A percentile compares a stretch with the other conserved stretches of the same genome.
Evolutionary conservation across 176 grass and related monocot species (phyloP).

Genomic region (Cenchrus fungigraminus): DNA sequence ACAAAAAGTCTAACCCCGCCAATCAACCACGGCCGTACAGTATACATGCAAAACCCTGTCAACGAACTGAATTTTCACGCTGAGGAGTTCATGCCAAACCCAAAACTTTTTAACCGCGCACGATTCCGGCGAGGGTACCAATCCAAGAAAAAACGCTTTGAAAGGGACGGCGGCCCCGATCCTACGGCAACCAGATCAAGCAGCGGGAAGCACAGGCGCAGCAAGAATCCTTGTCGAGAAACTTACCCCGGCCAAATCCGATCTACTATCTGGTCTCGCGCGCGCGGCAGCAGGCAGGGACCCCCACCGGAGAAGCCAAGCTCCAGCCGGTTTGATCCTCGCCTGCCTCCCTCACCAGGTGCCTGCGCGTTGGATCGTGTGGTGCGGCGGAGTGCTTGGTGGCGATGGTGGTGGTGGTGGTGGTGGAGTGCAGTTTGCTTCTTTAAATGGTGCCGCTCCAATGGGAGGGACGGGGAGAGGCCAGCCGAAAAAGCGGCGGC

Average conservation of each 20-base stretch:
- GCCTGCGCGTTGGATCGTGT: background rate
- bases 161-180: constrained; percentile 28
- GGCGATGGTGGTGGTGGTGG: constrained; percentile 40
- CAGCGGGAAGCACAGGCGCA: background rate
- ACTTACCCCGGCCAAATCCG: constrained; percentile 39
- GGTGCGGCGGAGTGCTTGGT: constrained; percentile 47
- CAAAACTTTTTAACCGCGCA: background rate
- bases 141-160: constrained; percentile 12
- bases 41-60: constrained; percentile 44
- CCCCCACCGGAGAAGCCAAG: constrained; percentile 28
- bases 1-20: constrained; percentile 41
- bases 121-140: constrained; percentile 13
- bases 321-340: constrained; percentile 34
- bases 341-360: constrained; percentile 11
- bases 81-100: background rate
- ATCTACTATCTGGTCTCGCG: constrained; percentile 17
- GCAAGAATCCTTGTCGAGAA: background rate
- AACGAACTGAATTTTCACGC: constrained; percentile 23
- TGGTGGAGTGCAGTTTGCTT: constrained; percentile 43
- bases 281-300: constrained; percentile 21
- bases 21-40: constrained; percentile 21
- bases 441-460: constrained; percentile 74
- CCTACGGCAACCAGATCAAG: constrained; percentile 8
- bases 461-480: constrained; percentile 53
- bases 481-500: constrained; percentile 58